Percentiles rank a stretch among this genome's conserved stretches.
phyloP scores from a whole-genome alignment of 208 protist genomes.

The Trypanosoma scelopori region DNA sequence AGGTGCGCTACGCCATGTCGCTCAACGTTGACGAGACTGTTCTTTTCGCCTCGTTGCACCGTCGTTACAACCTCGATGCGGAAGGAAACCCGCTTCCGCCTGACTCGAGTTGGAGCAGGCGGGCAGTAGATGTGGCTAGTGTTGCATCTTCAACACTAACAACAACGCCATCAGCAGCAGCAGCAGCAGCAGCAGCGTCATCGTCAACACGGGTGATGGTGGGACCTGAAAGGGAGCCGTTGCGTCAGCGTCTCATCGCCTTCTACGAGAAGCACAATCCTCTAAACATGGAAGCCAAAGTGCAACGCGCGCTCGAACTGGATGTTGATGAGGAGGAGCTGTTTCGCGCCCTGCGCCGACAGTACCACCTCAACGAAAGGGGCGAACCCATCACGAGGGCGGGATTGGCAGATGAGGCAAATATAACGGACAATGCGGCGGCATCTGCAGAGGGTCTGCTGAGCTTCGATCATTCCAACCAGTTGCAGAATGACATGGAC shows the following conservation, averaged over 20 bases:
- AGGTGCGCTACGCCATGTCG: slow-evolving; percentile 18
- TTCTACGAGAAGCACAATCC: slow-evolving; percentile 18
- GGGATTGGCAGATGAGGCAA: not conserved
- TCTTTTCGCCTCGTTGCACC: slow-evolving; percentile 16
- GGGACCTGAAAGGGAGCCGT: not conserved
- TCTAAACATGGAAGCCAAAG: slow-evolving; percentile 16
- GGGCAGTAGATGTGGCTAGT: not conserved
- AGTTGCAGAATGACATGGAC: too few relatives aligned
- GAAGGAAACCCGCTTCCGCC: slow-evolving; percentile 14
- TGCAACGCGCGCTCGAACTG: slow-evolving; percentile 13
- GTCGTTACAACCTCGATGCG: slow-evolving; percentile 17
- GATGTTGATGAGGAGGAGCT: slow-evolving; percentile 18
- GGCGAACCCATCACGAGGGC: slow-evolving; percentile 3
- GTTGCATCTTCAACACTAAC: not conserved
- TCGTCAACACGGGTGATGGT: not conserved
- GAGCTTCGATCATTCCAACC: too few relatives aligned
- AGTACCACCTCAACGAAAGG: slow-evolving; percentile 19
- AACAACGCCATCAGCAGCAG: too few relatives aligned
- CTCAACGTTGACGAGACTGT: slow-evolving; percentile 16
- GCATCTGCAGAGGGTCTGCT: not conserved
- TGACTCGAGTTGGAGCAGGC: not conserved
- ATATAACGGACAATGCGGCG: not conserved
- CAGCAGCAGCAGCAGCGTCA: too few relatives aligned
- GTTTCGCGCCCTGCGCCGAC: slow-evolving; percentile 13
- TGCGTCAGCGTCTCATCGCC: slow-evolving; percentile 6